phyloP scores from a whole-genome alignment of 2,329 filamentous ascomycete genomes.

The Fusarium humuli region DNA sequence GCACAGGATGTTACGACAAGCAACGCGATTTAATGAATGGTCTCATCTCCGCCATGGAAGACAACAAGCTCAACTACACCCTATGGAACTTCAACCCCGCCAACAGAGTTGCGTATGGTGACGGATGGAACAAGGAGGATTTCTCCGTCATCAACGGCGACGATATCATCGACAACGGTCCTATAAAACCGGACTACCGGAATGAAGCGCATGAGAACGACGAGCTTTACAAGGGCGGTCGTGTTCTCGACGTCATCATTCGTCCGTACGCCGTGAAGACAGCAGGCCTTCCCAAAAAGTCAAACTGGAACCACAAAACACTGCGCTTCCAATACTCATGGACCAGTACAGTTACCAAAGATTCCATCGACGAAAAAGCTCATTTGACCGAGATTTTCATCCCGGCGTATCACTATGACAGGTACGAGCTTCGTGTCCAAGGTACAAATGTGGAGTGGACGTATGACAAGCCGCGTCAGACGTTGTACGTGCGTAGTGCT shows the following conservation, averaged over 20 bases:
- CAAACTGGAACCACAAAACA: slow-evolving; percentile 52
- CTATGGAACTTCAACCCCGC: slow-evolving; percentile 57
- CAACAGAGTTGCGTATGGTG: slow-evolving; percentile 54
- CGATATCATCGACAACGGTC: slow-evolving; percentile 43
- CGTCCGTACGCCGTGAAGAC: slow-evolving; percentile 57
- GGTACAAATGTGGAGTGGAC: slow-evolving; percentile 50
- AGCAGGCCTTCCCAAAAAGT: slow-evolving; percentile 51
- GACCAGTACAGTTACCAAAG: slow-evolving; percentile 28
- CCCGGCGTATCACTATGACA: slow-evolving; percentile 54
- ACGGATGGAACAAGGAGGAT: slow-evolving; percentile 59
- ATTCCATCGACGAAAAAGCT: slow-evolving; percentile 36
- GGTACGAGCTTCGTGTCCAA: slow-evolving; percentile 44
- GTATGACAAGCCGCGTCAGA: slow-evolving; percentile 46
- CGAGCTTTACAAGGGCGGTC: slow-evolving; percentile 54
- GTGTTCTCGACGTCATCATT: slow-evolving; percentile 54
- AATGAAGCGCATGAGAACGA: slow-evolving; percentile 49
- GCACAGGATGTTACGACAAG: slow-evolving; percentile 54
- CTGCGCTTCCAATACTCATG: slow-evolving; percentile 53
- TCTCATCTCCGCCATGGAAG: slow-evolving; percentile 56
- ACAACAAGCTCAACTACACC: slow-evolving; percentile 53
- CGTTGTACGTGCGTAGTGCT: slow-evolving; percentile 45
- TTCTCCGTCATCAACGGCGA: slow-evolving; percentile 56
- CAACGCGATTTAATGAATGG: slow-evolving; percentile 56
- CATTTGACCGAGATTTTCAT: slow-evolving; percentile 54
- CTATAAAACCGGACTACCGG: slow-evolving; percentile 49